Conservation (phyloP, 768 basidiomycete species). For the Tricholoma hemisulphureum region DNA sequence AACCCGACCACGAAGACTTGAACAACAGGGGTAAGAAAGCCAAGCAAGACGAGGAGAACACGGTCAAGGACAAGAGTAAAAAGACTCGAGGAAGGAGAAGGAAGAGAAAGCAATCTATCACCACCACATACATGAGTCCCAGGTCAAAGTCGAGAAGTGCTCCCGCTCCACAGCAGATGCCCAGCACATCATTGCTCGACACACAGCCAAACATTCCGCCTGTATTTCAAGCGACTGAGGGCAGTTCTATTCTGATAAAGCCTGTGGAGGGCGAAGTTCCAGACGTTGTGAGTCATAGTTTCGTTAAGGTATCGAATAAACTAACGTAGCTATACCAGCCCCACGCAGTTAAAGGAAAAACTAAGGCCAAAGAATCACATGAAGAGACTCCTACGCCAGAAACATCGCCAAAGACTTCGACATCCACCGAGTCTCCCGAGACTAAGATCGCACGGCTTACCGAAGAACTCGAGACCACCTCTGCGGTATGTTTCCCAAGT, state of each 20-base stretch:
- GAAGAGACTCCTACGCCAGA: slow-evolving; percentile 15
- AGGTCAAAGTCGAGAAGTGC: slow-evolving; percentile 14
- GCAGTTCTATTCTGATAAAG: background rate
- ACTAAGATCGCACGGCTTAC: slow-evolving; percentile 40
- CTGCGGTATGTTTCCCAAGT: slow-evolving; percentile 30
- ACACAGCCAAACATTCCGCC: background rate
- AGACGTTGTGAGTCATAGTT: slow-evolving; percentile 19
- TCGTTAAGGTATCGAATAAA: background rate
- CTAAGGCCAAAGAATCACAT: slow-evolving; percentile 27
- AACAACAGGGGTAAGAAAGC: slow-evolving; percentile 29
- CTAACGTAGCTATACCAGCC: slow-evolving; percentile 10
- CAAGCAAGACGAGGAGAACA: slow-evolving; percentile 21
- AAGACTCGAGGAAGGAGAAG: slow-evolving; percentile 32
- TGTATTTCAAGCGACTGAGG: slow-evolving; percentile 2
- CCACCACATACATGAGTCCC: slow-evolving; percentile 17
- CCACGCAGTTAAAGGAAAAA: slow-evolving; percentile 41
- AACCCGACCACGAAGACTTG: slow-evolving; percentile 23
- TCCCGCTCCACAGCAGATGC: slow-evolving; percentile 10
- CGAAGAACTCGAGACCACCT: slow-evolving; percentile 41
- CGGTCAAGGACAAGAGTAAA: slow-evolving; percentile 26
- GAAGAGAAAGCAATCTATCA: slow-evolving; percentile 37
- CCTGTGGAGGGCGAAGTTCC: slow-evolving; percentile 6
- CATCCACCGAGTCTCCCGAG: slow-evolving; percentile 17
- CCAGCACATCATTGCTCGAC: slow-evolving; percentile 1
- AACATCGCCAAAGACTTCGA: background rate